These are phyloP conservation scores for Yarrowia bubula DNA, from an alignment of 805 yeast species.

Conservation along the genomic window DNA sequence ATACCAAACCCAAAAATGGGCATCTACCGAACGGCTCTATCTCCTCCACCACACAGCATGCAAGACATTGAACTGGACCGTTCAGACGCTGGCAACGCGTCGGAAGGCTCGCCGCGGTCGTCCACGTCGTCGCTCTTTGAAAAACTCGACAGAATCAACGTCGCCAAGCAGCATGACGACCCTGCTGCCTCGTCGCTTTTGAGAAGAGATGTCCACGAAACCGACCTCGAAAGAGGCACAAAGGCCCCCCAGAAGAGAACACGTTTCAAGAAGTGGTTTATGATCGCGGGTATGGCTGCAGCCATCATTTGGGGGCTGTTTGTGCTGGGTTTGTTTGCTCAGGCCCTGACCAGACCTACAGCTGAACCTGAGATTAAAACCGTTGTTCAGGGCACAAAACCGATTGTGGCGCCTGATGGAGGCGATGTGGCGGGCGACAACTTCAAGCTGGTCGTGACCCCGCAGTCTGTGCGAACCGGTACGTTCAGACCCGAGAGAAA, in stretches of 20 bases:
- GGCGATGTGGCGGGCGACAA: background rate
- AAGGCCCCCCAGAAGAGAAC: background rate
- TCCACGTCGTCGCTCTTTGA: slow-evolving; percentile 26
- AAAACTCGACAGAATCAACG: slow-evolving; percentile 16
- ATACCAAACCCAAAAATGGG: background rate
- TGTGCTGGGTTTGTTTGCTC: background rate
- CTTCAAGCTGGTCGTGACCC: slow-evolving; percentile 13
- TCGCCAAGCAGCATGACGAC: background rate
- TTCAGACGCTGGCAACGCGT: background rate
- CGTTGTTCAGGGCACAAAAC: background rate
- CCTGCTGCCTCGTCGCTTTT: background rate
- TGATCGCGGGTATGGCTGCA: background rate
- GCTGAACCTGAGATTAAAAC: background rate
- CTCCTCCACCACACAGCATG: background rate
- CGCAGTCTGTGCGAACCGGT: slow-evolving; percentile 3
- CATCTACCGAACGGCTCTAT: slow-evolving; percentile 2
- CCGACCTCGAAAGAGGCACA: background rate
- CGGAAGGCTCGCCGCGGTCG: slow-evolving; percentile 16
- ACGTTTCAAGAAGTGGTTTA: background rate
- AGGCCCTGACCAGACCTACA: background rate
- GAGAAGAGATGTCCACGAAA: background rate
- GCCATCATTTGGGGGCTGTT: slow-evolving; percentile 12
- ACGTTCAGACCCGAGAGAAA: slow-evolving; percentile 1
- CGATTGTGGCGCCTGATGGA: background rate
- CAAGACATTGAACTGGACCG: slow-evolving; percentile 17